A percentile compares a stretch with the other conserved stretches of the same genome.
These are phyloP conservation scores for Boletus eberwhitei DNA, from an alignment of 768 basidiomycete genomes.

Conservation along the genomic window DNA sequence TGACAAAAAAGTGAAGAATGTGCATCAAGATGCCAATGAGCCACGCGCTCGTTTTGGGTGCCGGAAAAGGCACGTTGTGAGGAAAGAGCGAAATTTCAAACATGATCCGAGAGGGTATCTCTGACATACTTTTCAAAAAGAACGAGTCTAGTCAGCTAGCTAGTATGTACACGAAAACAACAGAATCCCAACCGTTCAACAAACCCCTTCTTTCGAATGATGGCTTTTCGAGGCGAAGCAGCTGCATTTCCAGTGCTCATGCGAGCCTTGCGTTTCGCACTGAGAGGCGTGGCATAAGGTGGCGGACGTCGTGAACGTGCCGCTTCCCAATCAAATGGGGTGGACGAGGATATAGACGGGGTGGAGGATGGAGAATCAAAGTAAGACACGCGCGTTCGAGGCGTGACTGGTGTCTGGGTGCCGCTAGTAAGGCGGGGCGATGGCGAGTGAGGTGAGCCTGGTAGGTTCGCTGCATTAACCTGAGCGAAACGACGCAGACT, in stretches of 20 bases:
- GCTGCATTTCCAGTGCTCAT: slow-evolving; percentile 30
- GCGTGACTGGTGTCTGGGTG: slow-evolving; percentile 43
- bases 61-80: slow-evolving; percentile 72
- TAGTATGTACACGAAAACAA: slow-evolving; percentile 2
- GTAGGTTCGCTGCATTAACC: slow-evolving; percentile 37
- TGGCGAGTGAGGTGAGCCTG: slow-evolving; percentile 41
- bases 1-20: slow-evolving; percentile 61
- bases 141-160: slow-evolving; percentile 17
- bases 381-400: slow-evolving; percentile 47
- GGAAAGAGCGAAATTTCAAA: slow-evolving; percentile 83
- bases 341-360: slow-evolving; percentile 71
- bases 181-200: slow-evolving; percentile 49
- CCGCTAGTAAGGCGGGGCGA: slow-evolving; percentile 31
- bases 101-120: slow-evolving; percentile 66
- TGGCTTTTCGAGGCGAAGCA: slow-evolving; percentile 43
- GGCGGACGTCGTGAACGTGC: slow-evolving; percentile 66
- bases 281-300: slow-evolving; percentile 65
- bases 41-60: slow-evolving; percentile 61
- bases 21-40: slow-evolving; percentile 65
- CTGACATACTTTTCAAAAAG: slow-evolving; percentile 44
- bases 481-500: slow-evolving; percentile 58
- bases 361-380: slow-evolving; percentile 61
- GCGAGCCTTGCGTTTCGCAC: slow-evolving; percentile 42
- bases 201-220: slow-evolving; percentile 62
- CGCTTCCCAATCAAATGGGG: slow-evolving; percentile 87